A percentile compares a stretch with the other conserved stretches of the same genome.
phyloP scores from a whole-genome alignment of 2,329 filamentous ascomycete species.

The Neofusicoccum sp. region DNA sequence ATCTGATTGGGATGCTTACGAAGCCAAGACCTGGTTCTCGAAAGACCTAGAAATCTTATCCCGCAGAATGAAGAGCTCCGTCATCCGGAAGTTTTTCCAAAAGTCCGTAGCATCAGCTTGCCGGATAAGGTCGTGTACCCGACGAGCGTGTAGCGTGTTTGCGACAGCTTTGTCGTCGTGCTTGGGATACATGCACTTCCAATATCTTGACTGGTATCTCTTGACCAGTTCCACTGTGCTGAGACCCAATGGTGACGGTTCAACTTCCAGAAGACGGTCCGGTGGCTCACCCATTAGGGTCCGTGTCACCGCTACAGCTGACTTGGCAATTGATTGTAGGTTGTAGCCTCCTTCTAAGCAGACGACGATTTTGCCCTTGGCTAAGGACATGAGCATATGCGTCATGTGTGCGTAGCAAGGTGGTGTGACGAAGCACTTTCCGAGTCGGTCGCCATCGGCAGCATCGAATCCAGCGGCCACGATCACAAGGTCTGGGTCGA shows the following conservation, averaged over 20 bases:
- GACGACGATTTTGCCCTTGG: constrained; percentile 83
- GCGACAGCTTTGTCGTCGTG: constrained; percentile 35
- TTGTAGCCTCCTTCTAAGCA: constrained; percentile 97
- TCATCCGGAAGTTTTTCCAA: constrained; percentile 72
- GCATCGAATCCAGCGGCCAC: constrained; percentile 96
- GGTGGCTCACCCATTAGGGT: constrained; percentile 96
- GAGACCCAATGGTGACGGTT: constrained; percentile 40
- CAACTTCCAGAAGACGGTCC: constrained; percentile 45
- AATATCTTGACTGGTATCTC: constrained; percentile 64
- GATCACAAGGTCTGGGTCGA: constrained; percentile 90
- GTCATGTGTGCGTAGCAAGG: constrained; percentile 97
- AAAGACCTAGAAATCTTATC: constrained; percentile 72
- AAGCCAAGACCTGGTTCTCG: constrained; percentile 82
- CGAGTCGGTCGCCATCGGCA: constrained; percentile 87
- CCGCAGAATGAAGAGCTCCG: constrained; percentile 75
- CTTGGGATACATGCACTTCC: constrained; percentile 82
- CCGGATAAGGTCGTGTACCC: constrained; percentile 78
- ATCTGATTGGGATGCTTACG: constrained; percentile 45
- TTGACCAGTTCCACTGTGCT: constrained; percentile 58
- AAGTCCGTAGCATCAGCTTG: constrained; percentile 71
- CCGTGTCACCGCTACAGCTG: constrained; percentile 83
- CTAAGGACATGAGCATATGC: constrained; percentile 96
- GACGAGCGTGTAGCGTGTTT: constrained; percentile 47
- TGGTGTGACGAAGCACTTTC: constrained; percentile 88
- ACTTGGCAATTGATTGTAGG: constrained; percentile 85